A percentile compares a stretch with the other conserved stretches of the same genome.
Conservation (phyloP, 2,329 filamentous ascomycete genomes). For the Colletotrichum paranaense region DNA sequence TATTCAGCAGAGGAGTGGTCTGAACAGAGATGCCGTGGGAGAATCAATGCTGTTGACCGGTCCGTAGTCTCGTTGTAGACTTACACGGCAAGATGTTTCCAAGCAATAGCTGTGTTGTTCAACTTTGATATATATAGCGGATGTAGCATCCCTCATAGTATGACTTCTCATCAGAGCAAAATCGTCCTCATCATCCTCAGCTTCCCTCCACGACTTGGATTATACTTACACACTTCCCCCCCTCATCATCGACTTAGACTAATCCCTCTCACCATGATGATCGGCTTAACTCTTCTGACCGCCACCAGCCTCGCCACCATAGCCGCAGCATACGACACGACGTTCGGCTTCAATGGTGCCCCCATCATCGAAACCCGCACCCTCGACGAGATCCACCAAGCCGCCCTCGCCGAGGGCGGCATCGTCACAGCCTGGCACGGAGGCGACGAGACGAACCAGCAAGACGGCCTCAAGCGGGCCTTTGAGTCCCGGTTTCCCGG, state of each 20-base stretch:
- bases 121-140: background rate
- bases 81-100: background rate
- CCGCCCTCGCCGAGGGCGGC: constrained; percentile 59
- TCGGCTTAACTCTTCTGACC: background rate
- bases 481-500: constrained; percentile 61
- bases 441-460: constrained; percentile 56
- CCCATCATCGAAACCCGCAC: constrained; percentile 54
- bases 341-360: constrained; percentile 29
- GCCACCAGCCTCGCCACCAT: background rate
- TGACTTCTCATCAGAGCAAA: background rate
- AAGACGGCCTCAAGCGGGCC: constrained; percentile 50
- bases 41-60: background rate
- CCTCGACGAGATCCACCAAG: constrained; percentile 62
- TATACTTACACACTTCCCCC: background rate
- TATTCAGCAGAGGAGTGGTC: background rate
- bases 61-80: background rate
- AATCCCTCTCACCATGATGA: background rate
- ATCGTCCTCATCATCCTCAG: background rate
- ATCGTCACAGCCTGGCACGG: constrained; percentile 60
- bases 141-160: background rate
- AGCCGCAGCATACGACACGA: constrained; percentile 8
- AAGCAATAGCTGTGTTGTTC: background rate
- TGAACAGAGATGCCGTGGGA: background rate
- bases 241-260: no score
- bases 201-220: background rate